These are phyloP conservation scores for Trichoderma polysporum DNA, from an alignment of 2,329 filamentous ascomycete species.

Conservation along the genomic window DNA sequence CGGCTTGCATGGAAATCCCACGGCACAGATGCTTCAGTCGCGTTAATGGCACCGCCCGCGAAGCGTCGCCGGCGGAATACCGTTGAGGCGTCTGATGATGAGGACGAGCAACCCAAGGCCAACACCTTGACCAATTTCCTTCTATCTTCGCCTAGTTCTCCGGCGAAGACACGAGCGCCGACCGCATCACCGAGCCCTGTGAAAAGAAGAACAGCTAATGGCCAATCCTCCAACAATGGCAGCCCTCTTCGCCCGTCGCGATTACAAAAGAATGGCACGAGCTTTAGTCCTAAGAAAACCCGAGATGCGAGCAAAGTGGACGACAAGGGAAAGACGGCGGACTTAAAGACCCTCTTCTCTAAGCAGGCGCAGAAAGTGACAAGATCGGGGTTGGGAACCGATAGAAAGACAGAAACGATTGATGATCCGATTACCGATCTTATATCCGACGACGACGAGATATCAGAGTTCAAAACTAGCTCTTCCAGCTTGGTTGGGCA, in stretches of 20 bases:
- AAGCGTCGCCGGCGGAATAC: conserved; percentile 60
- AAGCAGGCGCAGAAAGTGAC: conserved; percentile 56
- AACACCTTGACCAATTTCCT: conserved; percentile 56
- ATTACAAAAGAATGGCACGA: conserved; percentile 33
- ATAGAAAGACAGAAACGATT: conserved; percentile 32
- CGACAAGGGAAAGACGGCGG: conserved; percentile 54
- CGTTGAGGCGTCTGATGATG: conserved; percentile 50
- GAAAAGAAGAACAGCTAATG: conserved; percentile 31
- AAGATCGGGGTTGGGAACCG: conserved; percentile 33
- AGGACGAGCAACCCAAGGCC: conserved; percentile 44
- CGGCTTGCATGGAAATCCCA: conserved; percentile 27
- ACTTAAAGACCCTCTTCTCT: conserved; percentile 61
- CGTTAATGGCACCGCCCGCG: conserved; percentile 56
- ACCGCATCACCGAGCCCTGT: conserved; percentile 44
- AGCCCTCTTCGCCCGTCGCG: conserved; percentile 28
- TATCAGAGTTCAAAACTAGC: conserved; percentile 50
- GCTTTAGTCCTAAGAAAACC: conserved; percentile 41
- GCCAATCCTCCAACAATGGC: conserved; percentile 13
- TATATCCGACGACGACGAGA: conserved; percentile 61
- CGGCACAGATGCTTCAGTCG: conserved; percentile 32
- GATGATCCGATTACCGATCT: conserved; percentile 54
- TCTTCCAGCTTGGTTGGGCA: conserved; percentile 56
- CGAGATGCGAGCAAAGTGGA: conserved; percentile 41
- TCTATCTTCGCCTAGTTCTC: conserved; percentile 50
- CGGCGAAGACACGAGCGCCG: conserved; percentile 34